A percentile compares a stretch with the other conserved stretches of the same genome.
Evolutionary conservation across 1,284 basidiomycete species (phyloP).

Genomic region (Cystobasidiaceae sp.): DNA sequence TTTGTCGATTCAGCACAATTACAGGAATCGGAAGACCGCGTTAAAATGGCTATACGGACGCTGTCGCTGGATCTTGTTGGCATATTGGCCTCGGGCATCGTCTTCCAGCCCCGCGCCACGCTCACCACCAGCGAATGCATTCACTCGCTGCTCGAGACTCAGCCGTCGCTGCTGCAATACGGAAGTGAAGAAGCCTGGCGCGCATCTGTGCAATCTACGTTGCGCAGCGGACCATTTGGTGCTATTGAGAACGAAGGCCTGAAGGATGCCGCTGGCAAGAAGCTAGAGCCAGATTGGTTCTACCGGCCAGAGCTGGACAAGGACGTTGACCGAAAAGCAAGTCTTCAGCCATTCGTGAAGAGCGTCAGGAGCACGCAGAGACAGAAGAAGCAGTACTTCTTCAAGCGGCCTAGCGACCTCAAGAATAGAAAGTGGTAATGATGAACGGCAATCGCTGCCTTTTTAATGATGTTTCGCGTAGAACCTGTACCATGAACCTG

Average conservation of each 20-base stretch:
- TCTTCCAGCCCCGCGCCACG: constrained; percentile 29
- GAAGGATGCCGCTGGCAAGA: constrained; percentile 32
- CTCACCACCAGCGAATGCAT: constrained; percentile 29
- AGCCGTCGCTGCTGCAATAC: constrained; percentile 13
- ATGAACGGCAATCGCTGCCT: background rate
- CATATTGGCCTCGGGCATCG: constrained; percentile 13
- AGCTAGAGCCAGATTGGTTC: constrained; percentile 25
- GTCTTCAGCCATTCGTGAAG: constrained; percentile 31
- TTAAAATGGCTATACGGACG: constrained; percentile 6
- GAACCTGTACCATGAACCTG: too few relatives aligned
- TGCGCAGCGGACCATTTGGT: constrained; percentile 32
- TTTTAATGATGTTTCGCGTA: too few relatives aligned
- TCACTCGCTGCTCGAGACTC: constrained; percentile 4
- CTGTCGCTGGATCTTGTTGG: constrained; percentile 16
- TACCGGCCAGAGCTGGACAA: constrained; percentile 24
- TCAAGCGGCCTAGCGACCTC: constrained; percentile 14
- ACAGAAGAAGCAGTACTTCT: constrained; percentile 28
- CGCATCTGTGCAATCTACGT: constrained; percentile 1
- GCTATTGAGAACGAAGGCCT: constrained; percentile 21
- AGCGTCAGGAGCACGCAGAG: constrained; percentile 17
- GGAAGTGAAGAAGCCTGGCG: constrained; percentile 19
- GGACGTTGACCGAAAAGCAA: constrained; percentile 7
- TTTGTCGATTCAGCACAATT: background rate
- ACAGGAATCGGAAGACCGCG: background rate
- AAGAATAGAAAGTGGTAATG: constrained; percentile 13